Evolutionary conservation across 164 flowering plant genomes (phyloP).

Genomic region (Aristolochia fimbriata): DNA sequence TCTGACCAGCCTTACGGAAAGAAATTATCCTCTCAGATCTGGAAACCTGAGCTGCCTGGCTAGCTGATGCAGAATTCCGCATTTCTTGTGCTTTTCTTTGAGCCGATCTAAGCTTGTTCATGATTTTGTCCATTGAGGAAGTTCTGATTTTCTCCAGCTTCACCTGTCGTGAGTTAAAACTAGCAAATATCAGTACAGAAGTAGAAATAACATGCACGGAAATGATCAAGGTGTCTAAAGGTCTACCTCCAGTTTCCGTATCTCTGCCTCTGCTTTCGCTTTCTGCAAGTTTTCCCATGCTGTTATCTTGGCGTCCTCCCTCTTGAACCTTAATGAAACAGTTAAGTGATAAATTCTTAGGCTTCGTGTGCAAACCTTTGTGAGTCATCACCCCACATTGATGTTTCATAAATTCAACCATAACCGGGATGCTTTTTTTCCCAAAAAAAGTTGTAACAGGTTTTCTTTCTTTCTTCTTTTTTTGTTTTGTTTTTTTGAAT

Average conservation of each 20-base stretch:
- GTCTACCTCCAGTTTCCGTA: constrained; percentile 83
- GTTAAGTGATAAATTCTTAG: not conserved
- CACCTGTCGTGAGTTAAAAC: constrained; percentile 3
- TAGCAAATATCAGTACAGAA: not conserved
- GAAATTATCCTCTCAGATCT: constrained; percentile 30
- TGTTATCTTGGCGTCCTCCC: constrained; percentile 88
- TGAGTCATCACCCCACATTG: no score
- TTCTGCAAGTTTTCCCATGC: constrained; percentile 99
- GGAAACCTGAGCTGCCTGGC: constrained; percentile 41
- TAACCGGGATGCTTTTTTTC: no score
- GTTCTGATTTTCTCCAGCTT: constrained; percentile 52
- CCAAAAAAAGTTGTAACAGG: no score
- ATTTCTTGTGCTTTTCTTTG: constrained; percentile 87
- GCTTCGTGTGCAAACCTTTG: not conserved
- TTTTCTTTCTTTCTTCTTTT: no score
- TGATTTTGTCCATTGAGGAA: constrained; percentile 88
- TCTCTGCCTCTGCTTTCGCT: constrained; percentile 95
- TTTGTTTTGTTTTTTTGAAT: no score
- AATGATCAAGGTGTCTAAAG: not conserved
- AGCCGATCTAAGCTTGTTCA: constrained; percentile 78
- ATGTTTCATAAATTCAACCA: no score
- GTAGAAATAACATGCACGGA: not conserved
- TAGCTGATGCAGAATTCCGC: constrained; percentile 56
- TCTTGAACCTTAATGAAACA: constrained; percentile 34
- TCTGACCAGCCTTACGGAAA: constrained; percentile 43